Base-by-base conservation (phyloP, 805 yeast genomes). In the Starmerella riodocensis region DNA sequence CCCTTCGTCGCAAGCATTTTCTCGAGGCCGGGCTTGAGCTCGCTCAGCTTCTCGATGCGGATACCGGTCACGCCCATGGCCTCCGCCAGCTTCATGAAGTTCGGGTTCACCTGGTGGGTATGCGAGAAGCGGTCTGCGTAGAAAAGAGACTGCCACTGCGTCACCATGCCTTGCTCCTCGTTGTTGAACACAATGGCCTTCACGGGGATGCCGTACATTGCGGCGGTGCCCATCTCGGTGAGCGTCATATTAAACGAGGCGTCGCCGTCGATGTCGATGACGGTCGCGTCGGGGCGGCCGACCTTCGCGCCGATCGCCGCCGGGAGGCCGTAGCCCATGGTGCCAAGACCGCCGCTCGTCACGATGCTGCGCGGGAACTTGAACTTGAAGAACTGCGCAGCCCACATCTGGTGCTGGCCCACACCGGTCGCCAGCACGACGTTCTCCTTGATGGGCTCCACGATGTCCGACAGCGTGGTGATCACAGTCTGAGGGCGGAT, bases 331-430 rank as follows among this genome's bases (percentile, higher is more conserved):
- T 66, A 88, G 46, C 98, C 98, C 98, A 88, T 88, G 42, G 98
- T 88, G 54, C 98, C 98, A 55, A 88, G 72, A 54, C 98, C 98
- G 65, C 98, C 98, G 36, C 95, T 84, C n/a, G 97, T 85, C 60
- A 88, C 80, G 67, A 91, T 78, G 36, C 93, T 71, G 62, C 97
- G 76, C 54, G 98, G 98, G 47, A 72, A 65, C 46, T 76, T 78
- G 94, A 96, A 88, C 37, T 85, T 74, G 75, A 81, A 86, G 63
- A 85, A 86, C 67, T 91, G 98, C 22, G 97, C 97, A 28, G 97
- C 93, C 98, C 98, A 88, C 98, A 88, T 88, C 69, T 88, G 98
- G 71, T 88, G 98, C 70, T 91, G 98, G 45, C 98, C 98, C 38
- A 91, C 97, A 70, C 98, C 98, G 27, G 98, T 91, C 39, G 97